Conservation (phyloP, 1,284 basidiomycete species). For the Trichosporon sp. region DNA sequence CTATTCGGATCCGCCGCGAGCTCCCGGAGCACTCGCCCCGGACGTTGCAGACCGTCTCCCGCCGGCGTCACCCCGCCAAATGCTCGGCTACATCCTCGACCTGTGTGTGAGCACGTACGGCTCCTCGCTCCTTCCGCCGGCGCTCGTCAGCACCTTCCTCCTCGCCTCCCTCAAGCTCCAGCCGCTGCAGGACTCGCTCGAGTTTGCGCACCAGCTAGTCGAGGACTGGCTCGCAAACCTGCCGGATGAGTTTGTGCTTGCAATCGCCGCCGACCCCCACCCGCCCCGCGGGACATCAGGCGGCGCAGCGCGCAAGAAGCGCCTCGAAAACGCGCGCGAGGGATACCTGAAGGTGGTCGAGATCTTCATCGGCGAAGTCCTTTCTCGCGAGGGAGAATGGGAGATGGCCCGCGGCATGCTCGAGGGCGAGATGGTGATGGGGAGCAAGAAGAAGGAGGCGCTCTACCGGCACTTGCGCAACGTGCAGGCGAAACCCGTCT, state of each 20-base stretch:
- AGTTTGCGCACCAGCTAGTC: slow-evolving; percentile 41
- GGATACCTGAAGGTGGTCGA: slow-evolving; percentile 53
- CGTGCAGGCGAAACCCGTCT: slow-evolving; percentile 32
- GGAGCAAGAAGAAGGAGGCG: slow-evolving; percentile 51
- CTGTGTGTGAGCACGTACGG: slow-evolving; percentile 35
- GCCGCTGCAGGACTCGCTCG: slow-evolving; percentile 37
- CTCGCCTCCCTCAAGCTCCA: slow-evolving; percentile 49
- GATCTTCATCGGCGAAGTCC: slow-evolving; percentile 52
- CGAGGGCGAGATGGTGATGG: slow-evolving; percentile 50
- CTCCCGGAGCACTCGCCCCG: slow-evolving; percentile 4
- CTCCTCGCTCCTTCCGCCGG: slow-evolving; percentile 40
- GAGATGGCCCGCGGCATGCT: slow-evolving; percentile 53
- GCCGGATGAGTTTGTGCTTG: slow-evolving; percentile 41
- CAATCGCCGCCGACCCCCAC: slow-evolving; percentile 35
- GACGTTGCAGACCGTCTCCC: slow-evolving; percentile 37
- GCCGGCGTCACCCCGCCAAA: slow-evolving; percentile 36
- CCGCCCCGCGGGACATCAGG: slow-evolving; percentile 7
- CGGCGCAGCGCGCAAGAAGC: slow-evolving; percentile 33
- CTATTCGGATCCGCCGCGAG: slow-evolving; percentile 48
- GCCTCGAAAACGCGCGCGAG: slow-evolving; percentile 45
- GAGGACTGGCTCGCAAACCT: slow-evolving; percentile 47
- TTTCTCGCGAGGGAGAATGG: slow-evolving; percentile 51
- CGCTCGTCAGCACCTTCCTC: slow-evolving; percentile 47
- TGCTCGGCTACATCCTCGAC: slow-evolving; percentile 38
- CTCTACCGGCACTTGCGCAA: slow-evolving; percentile 48